Base-by-base conservation (phyloP, 2,329 filamentous ascomycete species). In the Dichotomopilus funicola region DNA sequence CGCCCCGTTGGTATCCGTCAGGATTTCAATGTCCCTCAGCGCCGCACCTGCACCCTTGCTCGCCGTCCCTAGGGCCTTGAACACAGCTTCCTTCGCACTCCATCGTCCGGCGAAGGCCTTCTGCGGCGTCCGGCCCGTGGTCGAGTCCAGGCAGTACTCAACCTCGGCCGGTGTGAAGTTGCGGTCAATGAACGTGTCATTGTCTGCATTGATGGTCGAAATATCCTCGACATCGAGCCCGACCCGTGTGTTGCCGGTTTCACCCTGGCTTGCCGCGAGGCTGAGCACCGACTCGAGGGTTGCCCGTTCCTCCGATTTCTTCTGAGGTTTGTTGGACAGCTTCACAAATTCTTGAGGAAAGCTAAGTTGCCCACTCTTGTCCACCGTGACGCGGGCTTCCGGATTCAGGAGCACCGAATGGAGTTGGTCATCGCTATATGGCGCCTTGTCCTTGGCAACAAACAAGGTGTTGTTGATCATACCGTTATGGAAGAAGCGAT, bases 381-480 rank as follows among this genome's bases (percentile, higher is more conserved):
- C 89, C 59, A 86, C 73, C 1, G 80, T 77, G 36, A 96, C 92
- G 61, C 94, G 90, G 55, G 91, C 90, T 58, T 91, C 85, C 5
- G 95, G 94, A 80, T 99, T 96, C 63, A 99, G 83, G 74, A 97
- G 91, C 63, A 99, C 87, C 61, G 86, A 82, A 72, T 83, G 82
- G 74, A 95, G 87, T 75, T 94, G 88, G 55, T 88, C 85, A 53
- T 96, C 90, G 46, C 85, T 85, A 76, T 97, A 99, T 45, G 94
- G 95, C 45, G 91, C 81, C 71, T 91, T 86, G 68, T 82, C 81
- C 85, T 99, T 99, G 72, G 95, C 91, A 60, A 95, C 91, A 74
- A 99, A 99, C 72, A 99, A 82, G 62, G 85, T 89, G 80, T 99
- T 97, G 80, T 95, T 96, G 80, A 97, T 91, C 71, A 99, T 80